These are phyloP conservation scores for Choanephora cucurbitarum DNA, from an alignment of 371 early-diverging fungal genomes.

Conservation along the genomic window DNA sequence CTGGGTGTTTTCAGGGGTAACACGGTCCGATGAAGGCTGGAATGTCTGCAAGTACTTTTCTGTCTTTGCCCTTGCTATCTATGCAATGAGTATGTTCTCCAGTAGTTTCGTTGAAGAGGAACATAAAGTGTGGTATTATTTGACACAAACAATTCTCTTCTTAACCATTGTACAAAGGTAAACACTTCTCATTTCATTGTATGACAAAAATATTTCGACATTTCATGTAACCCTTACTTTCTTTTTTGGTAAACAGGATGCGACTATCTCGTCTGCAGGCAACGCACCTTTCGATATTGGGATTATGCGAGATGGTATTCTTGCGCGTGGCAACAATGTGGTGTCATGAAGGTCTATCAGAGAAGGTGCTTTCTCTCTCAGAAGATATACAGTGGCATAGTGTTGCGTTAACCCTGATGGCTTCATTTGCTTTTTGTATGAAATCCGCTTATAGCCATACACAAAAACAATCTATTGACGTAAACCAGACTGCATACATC, in stretches of 20 bases:
- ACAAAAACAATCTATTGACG: constrained; percentile 17
- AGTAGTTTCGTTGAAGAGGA: constrained; percentile 83
- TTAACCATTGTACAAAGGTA: constrained; percentile 53
- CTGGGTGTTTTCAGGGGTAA: not conserved
- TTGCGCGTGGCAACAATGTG: constrained; percentile 16
- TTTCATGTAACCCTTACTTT: constrained; percentile 5
- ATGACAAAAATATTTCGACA: not conserved
- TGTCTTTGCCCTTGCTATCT: constrained; percentile 36
- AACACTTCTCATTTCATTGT: not conserved
- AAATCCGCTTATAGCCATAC: constrained; percentile 5
- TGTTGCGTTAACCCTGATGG: constrained; percentile 17
- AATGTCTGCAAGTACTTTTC: constrained; percentile 24
- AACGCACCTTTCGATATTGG: constrained; percentile 1
- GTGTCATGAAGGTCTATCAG: constrained; percentile 8
- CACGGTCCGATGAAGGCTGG: constrained; percentile 7
- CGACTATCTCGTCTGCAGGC: not conserved
- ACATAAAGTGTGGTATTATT: constrained; percentile 76
- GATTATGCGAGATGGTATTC: constrained; percentile 8
- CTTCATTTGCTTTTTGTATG: not conserved
- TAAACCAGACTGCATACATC: constrained; percentile 27
- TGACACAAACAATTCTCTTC: constrained; percentile 57
- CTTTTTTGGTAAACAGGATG: not conserved
- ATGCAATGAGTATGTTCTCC: constrained; percentile 62
- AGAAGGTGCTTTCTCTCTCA: constrained; percentile 8
- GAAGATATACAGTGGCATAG: constrained; percentile 16